phyloP scores from a whole-genome alignment of 257 asterid genomes.

The Lithospermum erythrorhizon region DNA sequence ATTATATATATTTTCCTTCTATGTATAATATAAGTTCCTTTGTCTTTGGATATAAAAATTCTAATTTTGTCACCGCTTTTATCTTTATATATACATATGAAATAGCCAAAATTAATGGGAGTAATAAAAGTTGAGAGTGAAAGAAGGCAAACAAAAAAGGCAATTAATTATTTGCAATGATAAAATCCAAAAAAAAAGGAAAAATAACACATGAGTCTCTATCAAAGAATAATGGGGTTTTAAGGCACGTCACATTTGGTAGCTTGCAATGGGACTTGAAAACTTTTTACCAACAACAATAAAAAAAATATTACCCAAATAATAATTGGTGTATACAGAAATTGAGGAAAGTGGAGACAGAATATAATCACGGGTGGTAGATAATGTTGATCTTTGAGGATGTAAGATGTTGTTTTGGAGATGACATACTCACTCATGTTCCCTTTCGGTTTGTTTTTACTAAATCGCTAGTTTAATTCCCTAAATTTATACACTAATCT shows the following conservation, averaged over 20 bases:
- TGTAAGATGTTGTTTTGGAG: constrained; percentile 5
- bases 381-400: constrained; percentile 15
- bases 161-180: background rate
- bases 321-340: background rate
- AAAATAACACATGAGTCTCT: constrained; percentile 1
- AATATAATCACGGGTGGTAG: constrained; percentile 25
- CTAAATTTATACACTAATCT: too few relatives aligned
- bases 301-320: background rate
- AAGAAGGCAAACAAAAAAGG: constrained; percentile 25
- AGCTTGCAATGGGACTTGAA: constrained; percentile 4
- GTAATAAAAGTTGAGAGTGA: constrained; percentile 17
- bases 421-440: background rate
- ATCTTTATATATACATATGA: too few relatives aligned
- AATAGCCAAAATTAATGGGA: too few relatives aligned
- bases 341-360: constrained; percentile 10
- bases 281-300: background rate
- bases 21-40: too few relatives aligned
- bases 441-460: too few relatives aligned
- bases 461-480: too few relatives aligned
- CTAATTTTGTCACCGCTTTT: too few relatives aligned
- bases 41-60: too few relatives aligned
- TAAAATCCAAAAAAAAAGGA: background rate
- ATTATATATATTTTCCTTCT: too few relatives aligned
- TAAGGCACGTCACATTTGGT: constrained; percentile 24
- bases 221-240: constrained; percentile 14